Evolutionary conservation across 495 filamentous ascomycete genomes (phyloP).

Genomic region (Lepidopterella palustris): DNA sequence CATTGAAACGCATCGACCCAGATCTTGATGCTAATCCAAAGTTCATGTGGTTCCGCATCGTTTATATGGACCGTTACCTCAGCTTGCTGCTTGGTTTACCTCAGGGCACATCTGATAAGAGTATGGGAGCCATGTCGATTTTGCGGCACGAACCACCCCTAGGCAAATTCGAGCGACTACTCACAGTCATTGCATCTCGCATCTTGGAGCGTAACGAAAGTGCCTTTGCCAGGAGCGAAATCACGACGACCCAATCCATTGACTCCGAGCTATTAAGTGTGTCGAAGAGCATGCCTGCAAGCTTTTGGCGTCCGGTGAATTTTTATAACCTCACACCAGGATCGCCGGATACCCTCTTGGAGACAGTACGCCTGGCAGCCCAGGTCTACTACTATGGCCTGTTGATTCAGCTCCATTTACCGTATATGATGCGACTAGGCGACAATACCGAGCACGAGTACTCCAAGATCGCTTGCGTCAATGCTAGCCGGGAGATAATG

Average conservation of each 20-base stretch:
- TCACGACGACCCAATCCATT: conserved; percentile 6
- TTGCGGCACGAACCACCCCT: neutral
- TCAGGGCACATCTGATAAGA: conserved; percentile 20
- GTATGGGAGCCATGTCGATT: conserved; percentile 15
- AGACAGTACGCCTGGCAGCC: conserved; percentile 19
- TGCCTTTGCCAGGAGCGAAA: neutral
- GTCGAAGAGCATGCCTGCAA: conserved; percentile 18
- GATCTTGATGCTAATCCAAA: conserved; percentile 9
- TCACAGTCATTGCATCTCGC: conserved; percentile 5
- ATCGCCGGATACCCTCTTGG: conserved; percentile 8
- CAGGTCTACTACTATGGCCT: conserved; percentile 8
- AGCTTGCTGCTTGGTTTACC: conserved; percentile 37
- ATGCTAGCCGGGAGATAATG: conserved; percentile 37
- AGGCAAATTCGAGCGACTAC: conserved; percentile 30
- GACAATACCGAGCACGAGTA: conserved; percentile 26
- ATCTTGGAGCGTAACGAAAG: conserved; percentile 14
- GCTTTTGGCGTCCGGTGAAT: conserved; percentile 12
- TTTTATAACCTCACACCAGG: neutral
- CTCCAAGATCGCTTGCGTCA: conserved; percentile 36
- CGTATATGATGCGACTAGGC: conserved; percentile 6
- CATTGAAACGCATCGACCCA: conserved; percentile 1
- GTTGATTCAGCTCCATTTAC: conserved; percentile 13
- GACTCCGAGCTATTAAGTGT: conserved; percentile 8
- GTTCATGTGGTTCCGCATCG: conserved; percentile 36
- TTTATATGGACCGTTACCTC: conserved; percentile 33